Evolutionary conservation across 164 flowering plant species (phyloP).

Genomic region (Euptelea pleiosperma): DNA sequence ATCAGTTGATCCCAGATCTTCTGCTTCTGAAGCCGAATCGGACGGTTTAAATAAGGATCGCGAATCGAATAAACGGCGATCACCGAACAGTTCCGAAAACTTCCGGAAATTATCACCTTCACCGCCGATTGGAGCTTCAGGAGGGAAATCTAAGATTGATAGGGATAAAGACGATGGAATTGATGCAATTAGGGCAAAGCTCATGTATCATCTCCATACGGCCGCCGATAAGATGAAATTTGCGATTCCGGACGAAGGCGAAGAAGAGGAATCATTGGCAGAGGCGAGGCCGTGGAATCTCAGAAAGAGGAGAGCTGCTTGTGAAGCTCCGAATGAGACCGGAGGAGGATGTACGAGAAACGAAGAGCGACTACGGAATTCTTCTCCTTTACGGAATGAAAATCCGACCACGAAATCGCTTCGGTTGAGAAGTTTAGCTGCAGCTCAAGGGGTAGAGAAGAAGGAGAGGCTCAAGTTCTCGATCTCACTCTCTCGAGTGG

Average conservation of each 20-base stretch:
- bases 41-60: conserved; percentile 4
- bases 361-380: conserved; percentile 17
- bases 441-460: conserved; percentile 19
- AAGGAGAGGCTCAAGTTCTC: conserved; percentile 45
- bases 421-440: conserved; percentile 16
- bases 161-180: conserved; percentile 38
- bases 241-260: conserved; percentile 30
- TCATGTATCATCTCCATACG: conserved; percentile 51
- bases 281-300: conserved; percentile 63
- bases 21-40: conserved; percentile 14
- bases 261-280: conserved; percentile 11
- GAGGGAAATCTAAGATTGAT: conserved; percentile 2
- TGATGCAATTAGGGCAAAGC: conserved; percentile 54
- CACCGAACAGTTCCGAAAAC: conserved; percentile 3
- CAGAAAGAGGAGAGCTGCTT: conserved; percentile 67
- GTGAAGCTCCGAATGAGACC: conserved; percentile 33
- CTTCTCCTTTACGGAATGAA: conserved; percentile 31
- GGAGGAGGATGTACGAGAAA: conserved; percentile 20
- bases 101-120: neutral
- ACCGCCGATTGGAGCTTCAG: conserved; percentile 5
- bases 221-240: conserved; percentile 53
- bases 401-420: conserved; percentile 19
- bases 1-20: conserved; percentile 25
- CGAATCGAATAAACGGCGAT: conserved; percentile 12
- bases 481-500: conserved; percentile 41